Conservation (phyloP, 1,284 basidiomycete genomes). For the Moesziomyces antarcticus region DNA sequence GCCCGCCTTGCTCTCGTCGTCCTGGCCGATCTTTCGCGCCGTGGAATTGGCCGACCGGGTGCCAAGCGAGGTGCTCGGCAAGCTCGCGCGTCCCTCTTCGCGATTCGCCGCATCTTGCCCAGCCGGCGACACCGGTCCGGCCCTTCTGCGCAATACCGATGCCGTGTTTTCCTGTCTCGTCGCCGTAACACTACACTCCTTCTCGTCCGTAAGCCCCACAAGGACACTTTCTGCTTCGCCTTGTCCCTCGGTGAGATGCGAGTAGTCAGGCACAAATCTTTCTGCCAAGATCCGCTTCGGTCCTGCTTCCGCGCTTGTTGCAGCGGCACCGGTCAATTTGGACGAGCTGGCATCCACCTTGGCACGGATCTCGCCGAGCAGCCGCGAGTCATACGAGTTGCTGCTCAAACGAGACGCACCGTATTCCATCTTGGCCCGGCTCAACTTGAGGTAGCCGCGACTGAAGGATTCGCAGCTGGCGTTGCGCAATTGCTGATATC, state of each 20-base stretch:
- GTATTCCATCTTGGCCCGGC: conserved; percentile 51
- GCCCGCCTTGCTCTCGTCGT: not conserved
- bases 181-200: not conserved
- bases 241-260: conserved; percentile 12
- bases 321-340: not conserved
- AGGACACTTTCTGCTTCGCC: conserved; percentile 5
- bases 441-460: conserved; percentile 41
- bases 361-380: conserved; percentile 18
- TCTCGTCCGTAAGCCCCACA: conserved; percentile 7
- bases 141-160: conserved; percentile 16
- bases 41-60: not conserved
- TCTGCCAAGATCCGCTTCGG: not conserved
- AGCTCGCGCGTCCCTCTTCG: not conserved
- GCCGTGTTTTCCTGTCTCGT: conserved; percentile 10
- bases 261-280: conserved; percentile 25
- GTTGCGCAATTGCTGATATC: conserved; percentile 25
- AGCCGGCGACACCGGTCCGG: not conserved
- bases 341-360: not conserved
- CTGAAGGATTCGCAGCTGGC: conserved; percentile 9
- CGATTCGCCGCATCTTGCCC: conserved; percentile 2
- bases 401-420: conserved; percentile 35
- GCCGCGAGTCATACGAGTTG: conserved; percentile 49
- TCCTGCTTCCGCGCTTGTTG: not conserved
- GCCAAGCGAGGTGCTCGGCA: conserved; percentile 7
- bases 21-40: not conserved